Percentiles rank a stretch among this genome's conserved stretches.
Conservation (phyloP, 1,139 yeast genomes). For the Kodamaea derodonti region DNA sequence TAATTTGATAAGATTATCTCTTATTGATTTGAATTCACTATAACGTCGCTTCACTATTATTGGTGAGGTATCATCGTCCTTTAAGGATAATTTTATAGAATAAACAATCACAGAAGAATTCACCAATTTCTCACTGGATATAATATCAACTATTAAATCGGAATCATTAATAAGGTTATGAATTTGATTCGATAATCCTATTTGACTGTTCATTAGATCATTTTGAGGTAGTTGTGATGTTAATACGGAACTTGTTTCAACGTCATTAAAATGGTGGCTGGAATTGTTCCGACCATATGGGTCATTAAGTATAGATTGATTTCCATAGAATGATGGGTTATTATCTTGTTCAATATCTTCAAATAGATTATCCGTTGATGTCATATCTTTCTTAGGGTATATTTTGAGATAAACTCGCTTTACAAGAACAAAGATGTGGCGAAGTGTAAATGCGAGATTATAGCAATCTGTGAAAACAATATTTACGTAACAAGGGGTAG, state of each 20-base stretch:
- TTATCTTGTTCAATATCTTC: slow-evolving; percentile 48
- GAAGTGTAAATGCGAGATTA: too few species aligned
- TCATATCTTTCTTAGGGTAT: slow-evolving; percentile 4
- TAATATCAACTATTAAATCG: slow-evolving; percentile 27
- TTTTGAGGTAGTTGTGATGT: slow-evolving; percentile 1
- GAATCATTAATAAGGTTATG: slow-evolving; percentile 26
- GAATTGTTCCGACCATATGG: slow-evolving; percentile 20
- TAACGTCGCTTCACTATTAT: slow-evolving; percentile 48
- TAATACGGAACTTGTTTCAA: not conserved
- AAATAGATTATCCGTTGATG: slow-evolving; percentile 16
- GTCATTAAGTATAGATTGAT: slow-evolving; percentile 24
- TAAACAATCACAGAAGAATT: slow-evolving; percentile 42
- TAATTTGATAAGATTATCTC: slow-evolving; percentile 41
- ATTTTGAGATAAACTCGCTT: too few species aligned
- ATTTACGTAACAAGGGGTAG: too few species aligned
- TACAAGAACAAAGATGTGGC: too few species aligned
- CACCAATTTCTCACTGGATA: slow-evolving; percentile 35
- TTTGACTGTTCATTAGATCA: slow-evolving; percentile 30
- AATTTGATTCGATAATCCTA: slow-evolving; percentile 39
- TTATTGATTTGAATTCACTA: slow-evolving; percentile 51
- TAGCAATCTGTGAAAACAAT: too few species aligned
- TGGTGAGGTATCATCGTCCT: slow-evolving; percentile 9
- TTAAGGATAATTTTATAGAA: slow-evolving; percentile 28
- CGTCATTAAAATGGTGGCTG: not conserved
- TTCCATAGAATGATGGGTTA: slow-evolving; percentile 45